Evolutionary conservation across 2,329 filamentous ascomycete species (phyloP).

Genomic region (Clarireedia paspali): DNA sequence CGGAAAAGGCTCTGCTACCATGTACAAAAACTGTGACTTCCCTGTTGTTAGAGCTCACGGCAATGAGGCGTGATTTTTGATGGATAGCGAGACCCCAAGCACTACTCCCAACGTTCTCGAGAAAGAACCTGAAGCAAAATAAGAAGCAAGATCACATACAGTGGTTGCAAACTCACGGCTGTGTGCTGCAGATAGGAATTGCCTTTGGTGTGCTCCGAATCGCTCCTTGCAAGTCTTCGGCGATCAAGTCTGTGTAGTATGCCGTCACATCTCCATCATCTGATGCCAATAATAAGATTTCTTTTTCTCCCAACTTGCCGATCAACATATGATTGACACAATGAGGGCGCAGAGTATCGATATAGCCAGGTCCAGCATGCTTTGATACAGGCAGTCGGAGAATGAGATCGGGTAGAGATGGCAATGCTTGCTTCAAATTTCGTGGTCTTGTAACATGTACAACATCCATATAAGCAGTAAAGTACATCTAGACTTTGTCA

Average conservation of each 20-base stretch:
- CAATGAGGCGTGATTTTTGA: conserved; percentile 69
- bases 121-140: conserved; percentile 48
- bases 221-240: neutral
- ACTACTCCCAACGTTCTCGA: conserved; percentile 65
- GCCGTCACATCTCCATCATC: conserved; percentile 71
- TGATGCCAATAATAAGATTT: conserved; percentile 59
- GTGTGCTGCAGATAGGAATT: conserved; percentile 6
- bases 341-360: conserved; percentile 47
- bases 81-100: conserved; percentile 67
- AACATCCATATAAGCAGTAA: conserved; percentile 47
- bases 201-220: neutral
- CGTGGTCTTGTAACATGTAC: conserved; percentile 50
- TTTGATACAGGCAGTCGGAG: conserved; percentile 36
- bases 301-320: conserved; percentile 60
- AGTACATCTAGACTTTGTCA: conserved; percentile 43
- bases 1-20: neutral
- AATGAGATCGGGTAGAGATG: conserved; percentile 41
- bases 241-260: conserved; percentile 47
- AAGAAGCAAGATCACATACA: neutral
- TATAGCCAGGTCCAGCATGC: conserved; percentile 42
- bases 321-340: conserved; percentile 62
- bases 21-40: conserved; percentile 43
- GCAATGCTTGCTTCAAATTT: conserved; percentile 41
- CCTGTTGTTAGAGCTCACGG: conserved; percentile 70
- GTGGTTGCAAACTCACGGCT: conserved; percentile 14